Conservation (phyloP, 1,139 yeast species). For the Lodderomyces elongisporus region DNA sequence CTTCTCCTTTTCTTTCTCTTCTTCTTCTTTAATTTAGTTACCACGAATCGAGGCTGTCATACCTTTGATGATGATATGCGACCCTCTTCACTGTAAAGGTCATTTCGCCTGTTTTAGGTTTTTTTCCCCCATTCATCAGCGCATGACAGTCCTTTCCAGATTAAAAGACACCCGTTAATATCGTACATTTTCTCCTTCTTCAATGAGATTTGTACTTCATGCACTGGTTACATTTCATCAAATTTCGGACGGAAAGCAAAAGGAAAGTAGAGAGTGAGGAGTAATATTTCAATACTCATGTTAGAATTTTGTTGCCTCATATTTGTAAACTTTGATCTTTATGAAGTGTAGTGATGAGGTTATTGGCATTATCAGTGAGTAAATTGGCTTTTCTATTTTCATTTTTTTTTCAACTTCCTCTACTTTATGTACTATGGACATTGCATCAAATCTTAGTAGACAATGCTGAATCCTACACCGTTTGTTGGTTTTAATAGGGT, state of each 20-base stretch:
- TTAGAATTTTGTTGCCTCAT: too few relatives aligned
- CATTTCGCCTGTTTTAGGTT: slow-evolving; percentile 1
- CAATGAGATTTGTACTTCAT: slow-evolving; percentile 46
- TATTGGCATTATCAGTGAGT: too few relatives aligned
- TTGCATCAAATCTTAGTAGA: too few relatives aligned
- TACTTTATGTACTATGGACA: too few relatives aligned
- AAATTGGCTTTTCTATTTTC: too few relatives aligned
- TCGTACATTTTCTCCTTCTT: slow-evolving; percentile 29
- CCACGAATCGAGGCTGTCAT: slow-evolving; percentile 35
- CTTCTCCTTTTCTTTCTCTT: too few relatives aligned
- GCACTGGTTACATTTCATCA: slow-evolving; percentile 45
- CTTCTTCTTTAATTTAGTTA: slow-evolving; percentile 34
- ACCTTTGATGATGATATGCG: background rate
- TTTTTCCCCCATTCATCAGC: background rate
- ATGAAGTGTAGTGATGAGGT: too few relatives aligned
- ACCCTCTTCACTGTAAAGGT: background rate
- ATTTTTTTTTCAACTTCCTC: too few relatives aligned
- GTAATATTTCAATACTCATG: too few relatives aligned
- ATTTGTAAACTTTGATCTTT: too few relatives aligned
- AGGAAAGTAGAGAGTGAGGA: background rate
- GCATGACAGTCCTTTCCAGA: slow-evolving; percentile 38
- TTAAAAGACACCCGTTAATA: slow-evolving; percentile 34
- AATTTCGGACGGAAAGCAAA: slow-evolving; percentile 14
- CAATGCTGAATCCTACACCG: too few relatives aligned
- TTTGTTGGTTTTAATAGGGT: too few relatives aligned